Evolutionary conservation across 2,329 filamentous ascomycete species (phyloP), one percentile per base, ranked within the genome.

Genomic region (Thermothelomyces thermophilus): DNA sequence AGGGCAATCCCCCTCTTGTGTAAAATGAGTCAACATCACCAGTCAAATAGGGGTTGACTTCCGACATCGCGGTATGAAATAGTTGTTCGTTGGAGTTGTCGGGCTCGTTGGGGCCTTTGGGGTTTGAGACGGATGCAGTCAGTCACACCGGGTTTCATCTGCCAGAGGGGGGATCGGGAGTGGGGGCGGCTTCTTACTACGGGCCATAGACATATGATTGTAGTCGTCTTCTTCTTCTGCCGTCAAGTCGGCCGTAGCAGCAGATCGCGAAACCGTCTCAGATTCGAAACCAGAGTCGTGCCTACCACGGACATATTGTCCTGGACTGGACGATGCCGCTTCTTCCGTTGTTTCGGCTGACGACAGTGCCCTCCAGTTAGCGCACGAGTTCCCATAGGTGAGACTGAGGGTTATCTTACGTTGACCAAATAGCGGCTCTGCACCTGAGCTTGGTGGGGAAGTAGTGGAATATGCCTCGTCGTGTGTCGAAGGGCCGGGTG

Each of bases 11-110:
- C 11, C 19, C 43, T 5, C 8, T 31, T 14, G 50, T n/a, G 17
- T 51, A 44, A 2, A 16, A 5, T 3, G 39, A 20, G 31, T 5
- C 34, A 16, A 37, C 20, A 2, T n/a, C 41, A 8, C 50, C 50
- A 10, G 50, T 48, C 13, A 30, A 6, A 24, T 44, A 48, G 33
- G 49, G 30, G 20, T 45, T 35, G 3, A 34, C 33, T 8, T 44
- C 34, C 2, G 26, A 40, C 7, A 43, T 3, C 5, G 34, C 34
- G 22, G 37, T 40, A 1, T 48, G 16, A 13, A 48, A 34, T n/a
- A n/a, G n/a, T n/a, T n/a, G n/a, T n/a, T n/a, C n/a, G 33, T 11
- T 26, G n/a, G 33, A 20, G 4, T 14, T 14, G 3, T 24, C 33
- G 16, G 20, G 26, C 16, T n/a, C 2, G 7, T 24, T 6, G 19